These are phyloP conservation scores for Nakazawaea populi DNA, from an alignment of 805 yeast genomes.

Conservation along the genomic window DNA sequence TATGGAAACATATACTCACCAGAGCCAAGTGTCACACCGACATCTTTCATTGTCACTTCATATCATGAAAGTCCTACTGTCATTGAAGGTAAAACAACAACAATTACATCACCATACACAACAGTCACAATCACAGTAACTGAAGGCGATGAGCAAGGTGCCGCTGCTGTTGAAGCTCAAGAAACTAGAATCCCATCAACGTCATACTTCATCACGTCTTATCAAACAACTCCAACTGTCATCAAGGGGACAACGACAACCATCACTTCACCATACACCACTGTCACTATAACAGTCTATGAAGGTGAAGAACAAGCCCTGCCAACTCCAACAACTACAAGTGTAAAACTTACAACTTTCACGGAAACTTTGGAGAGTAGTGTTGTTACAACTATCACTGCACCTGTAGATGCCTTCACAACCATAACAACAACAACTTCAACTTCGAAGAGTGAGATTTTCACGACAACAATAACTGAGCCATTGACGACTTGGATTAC, in stretches of 20 bases:
- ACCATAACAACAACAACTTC: neutral
- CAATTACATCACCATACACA: neutral
- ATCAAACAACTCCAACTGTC: neutral
- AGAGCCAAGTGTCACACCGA: neutral
- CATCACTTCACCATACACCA: neutral
- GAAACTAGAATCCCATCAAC: neutral
- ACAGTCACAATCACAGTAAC: neutral
- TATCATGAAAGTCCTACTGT: neutral
- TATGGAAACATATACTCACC: neutral
- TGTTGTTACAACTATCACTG: neutral
- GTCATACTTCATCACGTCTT: neutral
- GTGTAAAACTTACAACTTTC: neutral
- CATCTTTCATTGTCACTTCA: neutral
- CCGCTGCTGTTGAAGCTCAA: neutral
- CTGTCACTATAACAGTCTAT: neutral
- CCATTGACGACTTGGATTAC: no score
- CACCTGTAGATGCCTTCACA: neutral
- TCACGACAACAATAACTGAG: no score
- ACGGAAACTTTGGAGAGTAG: neutral
- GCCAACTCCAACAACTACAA: conserved; percentile 2
- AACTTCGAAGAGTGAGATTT: neutral
- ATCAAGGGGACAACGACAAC: neutral
- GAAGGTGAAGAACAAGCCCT: neutral
- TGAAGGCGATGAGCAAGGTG: neutral
- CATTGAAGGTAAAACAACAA: neutral